Percentiles rank a stretch among this genome's conserved stretches.
Conservation (phyloP, 306 rosid species). For the Luffa aegyptiaca region DNA sequence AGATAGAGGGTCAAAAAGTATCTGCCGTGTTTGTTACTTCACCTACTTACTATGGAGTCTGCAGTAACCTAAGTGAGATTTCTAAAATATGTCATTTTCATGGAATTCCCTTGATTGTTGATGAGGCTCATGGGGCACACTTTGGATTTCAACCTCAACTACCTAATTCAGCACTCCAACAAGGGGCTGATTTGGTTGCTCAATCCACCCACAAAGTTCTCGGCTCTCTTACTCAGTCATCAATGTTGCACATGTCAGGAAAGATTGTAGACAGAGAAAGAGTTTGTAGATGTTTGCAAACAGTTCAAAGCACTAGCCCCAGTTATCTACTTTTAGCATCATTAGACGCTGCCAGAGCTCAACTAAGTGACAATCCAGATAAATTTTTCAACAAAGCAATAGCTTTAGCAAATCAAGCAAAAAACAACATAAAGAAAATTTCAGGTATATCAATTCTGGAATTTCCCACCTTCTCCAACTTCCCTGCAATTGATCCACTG, state of each 20-base stretch:
- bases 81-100: slow-evolving; percentile 62
- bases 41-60: slow-evolving; percentile 81
- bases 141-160: slow-evolving; percentile 62
- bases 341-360: slow-evolving; percentile 83
- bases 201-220: slow-evolving; percentile 84
- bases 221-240: slow-evolving; percentile 74
- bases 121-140: slow-evolving; percentile 95
- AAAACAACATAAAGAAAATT: slow-evolving; percentile 22
- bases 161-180: slow-evolving; percentile 65
- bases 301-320: slow-evolving; percentile 78
- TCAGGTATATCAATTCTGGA: slow-evolving; percentile 52
- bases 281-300: slow-evolving; percentile 64
- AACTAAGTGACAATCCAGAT: slow-evolving; percentile 49
- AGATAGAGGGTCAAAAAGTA: slow-evolving; percentile 44
- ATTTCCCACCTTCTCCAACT: slow-evolving; percentile 29
- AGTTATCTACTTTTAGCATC: slow-evolving; percentile 85
- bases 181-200: slow-evolving; percentile 59
- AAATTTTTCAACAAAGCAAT: slow-evolving; percentile 38
- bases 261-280: slow-evolving; percentile 44
- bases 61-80: slow-evolving; percentile 54
- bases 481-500: slow-evolving; percentile 51
- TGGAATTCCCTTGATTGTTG: slow-evolving; percentile 71
- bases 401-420: slow-evolving; percentile 44
- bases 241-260: slow-evolving; percentile 76
- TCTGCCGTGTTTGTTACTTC: slow-evolving; percentile 77